phyloP scores from a whole-genome alignment of 352 stramenopile genomes.

The Pythium dissimile region DNA sequence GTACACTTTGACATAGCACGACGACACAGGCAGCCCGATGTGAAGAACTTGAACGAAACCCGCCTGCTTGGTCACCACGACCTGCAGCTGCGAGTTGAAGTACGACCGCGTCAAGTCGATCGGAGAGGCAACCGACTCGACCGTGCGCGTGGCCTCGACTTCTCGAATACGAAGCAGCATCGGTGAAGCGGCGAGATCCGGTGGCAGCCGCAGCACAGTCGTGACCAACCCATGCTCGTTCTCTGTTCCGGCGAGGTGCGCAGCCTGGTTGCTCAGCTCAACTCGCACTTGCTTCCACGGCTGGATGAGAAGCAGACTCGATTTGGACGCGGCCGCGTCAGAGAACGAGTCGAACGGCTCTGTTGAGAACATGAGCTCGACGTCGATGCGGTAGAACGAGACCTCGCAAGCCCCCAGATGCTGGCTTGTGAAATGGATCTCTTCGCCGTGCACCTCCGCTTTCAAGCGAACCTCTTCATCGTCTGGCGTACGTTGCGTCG shows the following conservation, averaged over 20 bases:
- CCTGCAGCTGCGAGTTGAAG: constrained; percentile 45
- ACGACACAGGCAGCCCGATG: constrained; percentile 30
- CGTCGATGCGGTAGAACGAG: constrained; percentile 57
- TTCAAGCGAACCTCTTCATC: constrained; percentile 19
- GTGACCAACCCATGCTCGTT: too few relatives aligned
- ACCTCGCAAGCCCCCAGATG: constrained; percentile 36
- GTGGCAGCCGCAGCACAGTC: constrained; percentile 7
- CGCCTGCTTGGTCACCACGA: constrained; percentile 40
- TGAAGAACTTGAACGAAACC: constrained; percentile 55
- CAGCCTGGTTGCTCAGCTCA: constrained; percentile 4
- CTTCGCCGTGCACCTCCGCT: constrained; percentile 25
- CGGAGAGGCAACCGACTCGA: constrained; percentile 20
- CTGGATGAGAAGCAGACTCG: constrained; percentile 42
- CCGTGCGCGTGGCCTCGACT: constrained; percentile 21
- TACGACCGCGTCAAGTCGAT: constrained; percentile 43
- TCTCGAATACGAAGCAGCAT: constrained; percentile 53
- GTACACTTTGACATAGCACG: constrained; percentile 76
- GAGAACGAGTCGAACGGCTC: constrained; percentile 53
- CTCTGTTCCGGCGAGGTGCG: too few relatives aligned
- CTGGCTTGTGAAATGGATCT: constrained; percentile 29
- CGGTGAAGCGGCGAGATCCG: constrained; percentile 25
- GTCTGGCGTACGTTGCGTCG: neutral
- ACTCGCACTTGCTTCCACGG: constrained; percentile 36
- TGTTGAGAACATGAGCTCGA: constrained; percentile 68
- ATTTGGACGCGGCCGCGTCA: constrained; percentile 29